Percentiles rank a stretch among this genome's conserved stretches.
phyloP scores from a whole-genome alignment of 2,329 filamentous ascomycete genomes.

The Aspergillus sp. region DNA sequence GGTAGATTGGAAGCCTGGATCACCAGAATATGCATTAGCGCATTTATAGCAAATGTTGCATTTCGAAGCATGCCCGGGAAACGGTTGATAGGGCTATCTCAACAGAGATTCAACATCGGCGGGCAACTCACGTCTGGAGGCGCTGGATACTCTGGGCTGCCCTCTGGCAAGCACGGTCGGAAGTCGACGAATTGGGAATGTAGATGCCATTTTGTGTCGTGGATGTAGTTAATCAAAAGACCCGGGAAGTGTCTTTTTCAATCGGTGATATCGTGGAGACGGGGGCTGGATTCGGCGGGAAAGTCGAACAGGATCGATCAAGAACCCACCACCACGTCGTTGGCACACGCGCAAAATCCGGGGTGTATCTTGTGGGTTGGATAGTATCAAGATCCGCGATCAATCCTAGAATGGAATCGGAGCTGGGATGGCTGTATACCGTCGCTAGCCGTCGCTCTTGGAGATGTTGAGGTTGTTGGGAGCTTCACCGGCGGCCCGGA shows the following conservation, averaged over 20 bases:
- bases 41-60: too few relatives aligned
- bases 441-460: background rate
- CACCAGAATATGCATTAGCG: background rate
- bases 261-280: background rate
- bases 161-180: slow-evolving; percentile 30
- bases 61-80: too few relatives aligned
- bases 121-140: slow-evolving; percentile 30
- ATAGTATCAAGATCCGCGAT: slow-evolving; percentile 2
- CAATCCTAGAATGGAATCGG: slow-evolving; percentile 11
- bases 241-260: background rate
- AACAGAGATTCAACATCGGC: slow-evolving; percentile 1
- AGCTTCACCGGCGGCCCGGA: slow-evolving; percentile 35
- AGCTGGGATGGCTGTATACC: slow-evolving; percentile 10
- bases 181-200: slow-evolving; percentile 26
- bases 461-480: slow-evolving; percentile 33
- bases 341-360: slow-evolving; percentile 10
- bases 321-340: slow-evolving; percentile 19
- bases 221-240: background rate
- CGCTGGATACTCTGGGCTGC: slow-evolving; percentile 24
- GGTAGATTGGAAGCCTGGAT: slow-evolving; percentile 31
- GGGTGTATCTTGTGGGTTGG: slow-evolving; percentile 5
- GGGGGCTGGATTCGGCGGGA: slow-evolving; percentile 16
- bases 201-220: slow-evolving; percentile 27
- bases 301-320: slow-evolving; percentile 16
- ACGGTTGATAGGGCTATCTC: too few relatives aligned